Base-by-base conservation (phyloP, 2,329 filamentous ascomycete genomes). In the Xylaria sp. region DNA sequence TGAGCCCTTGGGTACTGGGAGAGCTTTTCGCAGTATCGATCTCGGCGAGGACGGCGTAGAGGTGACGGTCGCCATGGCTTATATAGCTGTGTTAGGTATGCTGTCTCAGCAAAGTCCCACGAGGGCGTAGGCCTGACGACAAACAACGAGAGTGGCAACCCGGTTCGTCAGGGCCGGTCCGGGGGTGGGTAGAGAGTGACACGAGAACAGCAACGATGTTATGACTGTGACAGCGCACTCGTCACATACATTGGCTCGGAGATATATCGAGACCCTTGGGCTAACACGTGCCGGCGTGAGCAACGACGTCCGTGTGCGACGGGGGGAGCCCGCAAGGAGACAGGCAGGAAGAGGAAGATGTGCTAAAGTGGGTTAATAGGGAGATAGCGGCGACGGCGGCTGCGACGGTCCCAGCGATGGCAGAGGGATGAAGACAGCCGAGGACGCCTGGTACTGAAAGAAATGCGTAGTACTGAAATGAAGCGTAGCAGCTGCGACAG, bases 21-120 rank as follows among this genome's bases (percentile, higher is more conserved):
- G 23, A 57, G 71, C 67, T 53, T 70, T 71, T 54, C 69, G 67
- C 19, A 66, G 67, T 39, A 70, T 51, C 48, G 70, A 67, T 53
- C 67, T 68, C 2, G 68, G 59, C 46, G 71, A 68, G 59, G 71
- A 66, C 48, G 71, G 65, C 58, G 69, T 64, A 51, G 63, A 66
- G 56, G 70, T 68, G 34, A 66, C 64, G 18, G 70, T 65, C 62
- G 70, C 71, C 71, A 73, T 72, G 61, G 62, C 63, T 61, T 56
- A 56, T 55, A 7, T 46, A 52, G 52, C 54, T 61, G 52, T 58
- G 23, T 30, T 30, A 30, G 23, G 23, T 59, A 49, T 52, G 63
- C 47, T 49, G 63, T 60, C 44, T 61, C 51, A 61, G 62, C 60
- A 47, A 59, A 66, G 58, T 63, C 58, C 55, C 65, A 64, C 67